Evolutionary conservation across 345 rosid genomes (phyloP), one percentile per base, ranked within the genome.

Genomic region (Noccaea caerulescens): DNA sequence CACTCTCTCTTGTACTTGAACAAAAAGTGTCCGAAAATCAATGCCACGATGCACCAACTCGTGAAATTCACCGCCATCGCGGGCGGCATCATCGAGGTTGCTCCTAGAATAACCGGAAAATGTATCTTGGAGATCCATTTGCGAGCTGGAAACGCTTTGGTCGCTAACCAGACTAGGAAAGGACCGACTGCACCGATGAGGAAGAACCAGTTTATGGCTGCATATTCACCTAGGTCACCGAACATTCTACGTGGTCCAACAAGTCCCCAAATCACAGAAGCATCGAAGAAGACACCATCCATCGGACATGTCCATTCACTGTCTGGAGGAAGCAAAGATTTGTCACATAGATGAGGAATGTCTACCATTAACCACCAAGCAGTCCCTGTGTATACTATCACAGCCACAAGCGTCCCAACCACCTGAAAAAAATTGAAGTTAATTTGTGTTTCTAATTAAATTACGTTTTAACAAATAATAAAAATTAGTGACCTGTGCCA

Each of bases 301-400:
- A 77, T 74, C 0, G 90, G 96, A 66, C 98, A 92, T 10, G 79
- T 87, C 96, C 98, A 89, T 7, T 90, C 84, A 67, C 93, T 89
- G 45, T 77, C 83, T 3, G 51, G 45, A 13, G 92, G 89, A 64
- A 91, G 80, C 60, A 69, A 32, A 45, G 68, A 10, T n/a, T 42
- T 73, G 72, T 86, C 88, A 38, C 93, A 92, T 12, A 92, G 83
- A 83, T 89, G 47, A 2, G 98, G 90, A 52, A 89, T 57, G 1
- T 76, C 70, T 32, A 27, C 88, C 98, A 92, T 92, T 59, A 89
- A 79, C 91, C 87, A 84, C 98, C 98, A 92, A 9, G 98, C 98
- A 8, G 96, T 87, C 34, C 67, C 10, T 2, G 77, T 77, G 85
- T 87, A 87, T 1, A 83, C 82, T 0, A 82, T 1, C 3, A 81